Percentiles rank a stretch among this genome's conserved stretches.
Conservation (phyloP, 768 basidiomycete species). For the Psilocybe tampanensis region DNA sequence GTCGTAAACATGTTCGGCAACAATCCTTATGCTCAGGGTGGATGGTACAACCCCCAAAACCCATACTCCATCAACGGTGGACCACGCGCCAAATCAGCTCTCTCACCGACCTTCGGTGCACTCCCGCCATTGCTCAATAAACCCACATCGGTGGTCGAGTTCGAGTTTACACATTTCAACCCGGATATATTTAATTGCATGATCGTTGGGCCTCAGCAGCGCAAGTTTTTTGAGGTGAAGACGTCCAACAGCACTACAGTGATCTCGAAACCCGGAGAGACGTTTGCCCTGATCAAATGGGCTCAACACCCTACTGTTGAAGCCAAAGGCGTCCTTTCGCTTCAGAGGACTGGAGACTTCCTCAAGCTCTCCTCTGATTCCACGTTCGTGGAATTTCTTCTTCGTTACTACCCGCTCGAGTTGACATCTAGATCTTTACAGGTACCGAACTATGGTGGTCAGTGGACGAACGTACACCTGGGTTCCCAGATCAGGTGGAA, state of each 20-base stretch:
- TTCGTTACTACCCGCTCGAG: background rate
- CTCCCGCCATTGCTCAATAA: conserved; percentile 19
- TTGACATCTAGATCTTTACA: background rate
- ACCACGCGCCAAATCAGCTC: conserved; percentile 10
- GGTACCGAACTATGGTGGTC: conserved; percentile 19
- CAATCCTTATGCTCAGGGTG: conserved; percentile 32
- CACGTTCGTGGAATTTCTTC: conserved; percentile 5
- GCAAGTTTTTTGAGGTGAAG: conserved; percentile 41
- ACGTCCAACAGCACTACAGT: conserved; percentile 4
- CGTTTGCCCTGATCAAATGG: conserved; percentile 19
- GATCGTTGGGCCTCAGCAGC: conserved; percentile 43
- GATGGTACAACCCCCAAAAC: conserved; percentile 31
- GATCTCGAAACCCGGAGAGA: conserved; percentile 16
- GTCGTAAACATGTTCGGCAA: conserved; percentile 22
- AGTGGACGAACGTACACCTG: conserved; percentile 14
- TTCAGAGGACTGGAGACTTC: conserved; percentile 19
- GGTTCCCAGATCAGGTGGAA: conserved; percentile 15
- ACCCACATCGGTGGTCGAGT: conserved; percentile 14
- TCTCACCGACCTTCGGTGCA: conserved; percentile 27
- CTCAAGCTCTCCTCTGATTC: conserved; percentile 18
- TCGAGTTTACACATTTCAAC: conserved; percentile 33
- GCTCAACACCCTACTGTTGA: conserved; percentile 17
- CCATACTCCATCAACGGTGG: conserved; percentile 23
- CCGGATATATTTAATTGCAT: conserved; percentile 44
- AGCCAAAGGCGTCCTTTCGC: conserved; percentile 12